phyloP scores from a whole-genome alignment of 352 stramenopile genomes.

The Thraustochytrium sp. region DNA sequence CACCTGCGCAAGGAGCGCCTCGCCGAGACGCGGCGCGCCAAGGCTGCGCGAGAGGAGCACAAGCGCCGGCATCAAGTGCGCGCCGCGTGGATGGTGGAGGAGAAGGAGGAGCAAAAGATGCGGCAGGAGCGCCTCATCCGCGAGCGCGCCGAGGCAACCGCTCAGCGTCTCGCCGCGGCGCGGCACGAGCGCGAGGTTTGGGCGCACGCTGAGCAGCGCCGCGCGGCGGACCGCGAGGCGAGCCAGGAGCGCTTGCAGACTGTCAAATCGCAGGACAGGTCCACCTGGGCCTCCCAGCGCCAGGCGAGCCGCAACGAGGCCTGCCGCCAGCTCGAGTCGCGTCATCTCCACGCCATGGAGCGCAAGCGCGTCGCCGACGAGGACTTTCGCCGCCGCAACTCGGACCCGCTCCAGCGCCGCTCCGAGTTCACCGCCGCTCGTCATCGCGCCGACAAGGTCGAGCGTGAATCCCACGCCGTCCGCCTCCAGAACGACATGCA shows the following conservation, averaged over 20 bases:
- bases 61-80: neutral
- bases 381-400: neutral
- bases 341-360: neutral
- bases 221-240: neutral
- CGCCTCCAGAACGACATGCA: neutral
- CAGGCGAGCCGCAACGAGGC: neutral
- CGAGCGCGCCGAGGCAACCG: neutral
- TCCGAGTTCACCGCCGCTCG: neutral
- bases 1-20: neutral
- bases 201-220: neutral
- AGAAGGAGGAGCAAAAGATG: slow-evolving; percentile 27
- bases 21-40: neutral
- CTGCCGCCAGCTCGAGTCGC: neutral
- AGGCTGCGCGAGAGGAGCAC: slow-evolving; percentile 14
- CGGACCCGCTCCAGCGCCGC: neutral
- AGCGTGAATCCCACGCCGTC: neutral
- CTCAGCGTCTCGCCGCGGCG: neutral
- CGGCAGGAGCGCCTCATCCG: neutral
- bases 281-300: neutral
- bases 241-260: neutral
- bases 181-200: neutral
- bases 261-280: neutral
- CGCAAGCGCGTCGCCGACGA: neutral
- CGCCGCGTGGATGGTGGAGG: slow-evolving; percentile 18
- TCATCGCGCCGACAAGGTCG: neutral